phyloP scores from a whole-genome alignment of 108 stramenopile genomes.

The Nannochloropsis gaditana region DNA sequence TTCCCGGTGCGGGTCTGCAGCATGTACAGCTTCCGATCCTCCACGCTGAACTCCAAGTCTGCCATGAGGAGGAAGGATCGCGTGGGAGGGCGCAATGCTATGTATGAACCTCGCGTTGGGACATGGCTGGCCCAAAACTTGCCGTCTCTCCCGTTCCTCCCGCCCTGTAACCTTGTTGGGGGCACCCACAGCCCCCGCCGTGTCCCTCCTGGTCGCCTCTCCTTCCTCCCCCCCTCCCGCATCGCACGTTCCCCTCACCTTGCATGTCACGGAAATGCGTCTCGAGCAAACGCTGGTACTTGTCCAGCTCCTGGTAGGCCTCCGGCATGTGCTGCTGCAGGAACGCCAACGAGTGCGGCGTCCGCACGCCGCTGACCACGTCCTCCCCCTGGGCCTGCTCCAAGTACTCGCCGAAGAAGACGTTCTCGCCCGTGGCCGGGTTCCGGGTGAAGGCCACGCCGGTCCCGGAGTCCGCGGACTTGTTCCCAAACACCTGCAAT shows the following conservation, averaged over 20 bases:
- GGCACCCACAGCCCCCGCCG: no score
- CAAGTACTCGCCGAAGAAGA: constrained; percentile 75
- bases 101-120: no score
- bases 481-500: constrained; percentile 76
- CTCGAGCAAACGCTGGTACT: constrained; percentile 68
- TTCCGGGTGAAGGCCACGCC: constrained; percentile 78
- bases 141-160: no score
- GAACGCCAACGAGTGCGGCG: constrained; percentile 66
- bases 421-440: constrained; percentile 67
- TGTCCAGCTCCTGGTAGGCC: constrained; percentile 67
- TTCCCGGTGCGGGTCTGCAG: constrained; percentile 75
- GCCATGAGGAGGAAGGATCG: background rate
- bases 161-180: no score
- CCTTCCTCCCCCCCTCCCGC: background rate
- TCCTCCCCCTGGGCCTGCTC: constrained; percentile 81
- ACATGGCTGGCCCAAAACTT: no score
- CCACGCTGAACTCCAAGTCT: constrained; percentile 82
- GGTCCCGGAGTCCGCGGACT: constrained; percentile 65
- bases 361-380: constrained; percentile 77
- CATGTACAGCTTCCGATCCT: constrained; percentile 81
- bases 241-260: constrained; percentile 21
- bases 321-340: constrained; percentile 68
- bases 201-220: background rate
- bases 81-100: background rate
- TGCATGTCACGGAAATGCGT: constrained; percentile 76